Evolutionary conservation across 768 basidiomycete genomes (phyloP), one percentile per base, ranked within the genome.

Genomic region (Kwoniella pini): DNA sequence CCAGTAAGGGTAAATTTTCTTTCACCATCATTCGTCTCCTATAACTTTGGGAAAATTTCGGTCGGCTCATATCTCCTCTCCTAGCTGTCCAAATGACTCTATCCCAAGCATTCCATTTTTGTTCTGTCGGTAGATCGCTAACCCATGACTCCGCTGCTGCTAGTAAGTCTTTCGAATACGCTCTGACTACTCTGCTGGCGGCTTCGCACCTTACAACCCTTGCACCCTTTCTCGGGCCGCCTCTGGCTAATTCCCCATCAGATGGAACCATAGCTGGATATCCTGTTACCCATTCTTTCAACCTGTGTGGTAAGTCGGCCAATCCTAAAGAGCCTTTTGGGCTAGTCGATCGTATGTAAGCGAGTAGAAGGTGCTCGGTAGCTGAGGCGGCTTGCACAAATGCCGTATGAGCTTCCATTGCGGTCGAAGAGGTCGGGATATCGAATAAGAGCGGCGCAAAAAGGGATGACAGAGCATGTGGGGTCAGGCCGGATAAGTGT

Each of bases 401-500:
- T 64, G 83, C 81, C 21, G 81, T 71, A 73, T 89, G 90, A 7
- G 85, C 83, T 54, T 28, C 81, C 81, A 56, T 83, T 81, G 79
- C 87, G 85, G 19, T 82, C 38, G 44, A 58, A n/a, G 65, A 68
- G 59, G 63, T 73, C 42, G 57, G 71, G 10, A 63, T 62, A 54
- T 93, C 92, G 66, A 97, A 97, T 46, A 98, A 80, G 24, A 95
- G 81, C 1, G 93, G 91, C 0, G 89, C 89, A 74, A 97, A 95
- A 5, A 95, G 84, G 15, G 90, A 86, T 0, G 93, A 90, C 38
- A 98, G 85, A 1, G 91, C 87, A 19, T 90, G 88, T 0, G 93
- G 93, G 0, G 92, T 94, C 67, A 95, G 89, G 1, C 95, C 94
- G 12, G 91, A 92, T 7, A 84, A 83, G 19, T 87, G 83, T 27